Percentiles rank a stretch among this genome's conserved stretches.
phyloP scores from a whole-genome alignment of 2,329 filamentous ascomycete species.

The Leptographium procerum region DNA sequence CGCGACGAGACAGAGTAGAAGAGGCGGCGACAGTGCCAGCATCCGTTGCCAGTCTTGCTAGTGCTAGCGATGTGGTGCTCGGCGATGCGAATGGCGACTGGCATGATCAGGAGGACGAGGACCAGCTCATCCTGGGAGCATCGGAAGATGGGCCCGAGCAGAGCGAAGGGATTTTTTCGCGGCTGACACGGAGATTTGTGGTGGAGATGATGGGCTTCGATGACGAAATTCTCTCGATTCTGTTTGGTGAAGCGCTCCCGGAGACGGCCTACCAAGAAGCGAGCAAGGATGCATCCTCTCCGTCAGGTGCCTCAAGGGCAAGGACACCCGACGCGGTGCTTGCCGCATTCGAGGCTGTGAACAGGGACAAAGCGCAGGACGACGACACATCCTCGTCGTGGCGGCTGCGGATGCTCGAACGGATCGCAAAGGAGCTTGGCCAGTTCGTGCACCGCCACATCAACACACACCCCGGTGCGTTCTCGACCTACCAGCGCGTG shows the following conservation, averaged over 20 bases:
- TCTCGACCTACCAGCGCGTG: conserved; percentile 64
- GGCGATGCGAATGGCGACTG: conserved; percentile 23
- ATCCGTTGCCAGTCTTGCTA: not conserved
- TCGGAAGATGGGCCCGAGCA: conserved; percentile 20
- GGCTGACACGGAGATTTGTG: conserved; percentile 76
- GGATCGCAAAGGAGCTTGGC: conserved; percentile 78
- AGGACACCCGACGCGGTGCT: conserved; percentile 24
- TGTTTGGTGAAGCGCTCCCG: conserved; percentile 72
- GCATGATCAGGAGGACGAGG: conserved; percentile 39
- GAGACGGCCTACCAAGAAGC: conserved; percentile 23
- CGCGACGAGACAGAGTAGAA: conserved; percentile 4
- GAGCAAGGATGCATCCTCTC: conserved; percentile 25
- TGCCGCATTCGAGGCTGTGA: conserved; percentile 6
- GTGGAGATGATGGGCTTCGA: conserved; percentile 86
- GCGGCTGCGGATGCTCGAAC: conserved; percentile 70
- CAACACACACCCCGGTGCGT: conserved; percentile 71
- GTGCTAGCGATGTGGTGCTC: not conserved
- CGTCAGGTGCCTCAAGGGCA: no score
- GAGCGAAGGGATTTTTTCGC: conserved; percentile 61
- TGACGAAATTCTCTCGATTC: conserved; percentile 68
- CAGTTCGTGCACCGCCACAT: conserved; percentile 71
- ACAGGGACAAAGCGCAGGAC: conserved; percentile 18
- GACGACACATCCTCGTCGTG: conserved; percentile 33
- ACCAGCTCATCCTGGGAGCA: conserved; percentile 9
- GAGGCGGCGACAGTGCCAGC: not conserved